Evolutionary conservation across 2,329 filamentous ascomycete species (phyloP), one percentile per base, ranked within the genome.

Genomic region (Paraphaeosphaeria minitans): DNA sequence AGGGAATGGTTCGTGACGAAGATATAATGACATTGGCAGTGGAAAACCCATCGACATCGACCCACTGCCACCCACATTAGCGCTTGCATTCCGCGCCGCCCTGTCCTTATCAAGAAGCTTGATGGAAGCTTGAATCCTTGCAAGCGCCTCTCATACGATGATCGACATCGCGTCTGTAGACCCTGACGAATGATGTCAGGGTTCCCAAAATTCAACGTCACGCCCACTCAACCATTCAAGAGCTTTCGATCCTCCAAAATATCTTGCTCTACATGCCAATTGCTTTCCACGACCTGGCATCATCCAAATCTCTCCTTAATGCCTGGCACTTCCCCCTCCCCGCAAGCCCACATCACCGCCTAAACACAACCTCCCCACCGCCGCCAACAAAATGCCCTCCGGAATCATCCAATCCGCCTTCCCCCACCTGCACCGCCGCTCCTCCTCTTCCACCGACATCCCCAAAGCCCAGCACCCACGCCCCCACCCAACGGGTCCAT

Each of bases 181-280:
- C 50, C 50, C 50, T 53, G 37, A 39, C 47, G 50, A 27, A 53
- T 53, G 50, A 53, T 53, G 50, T 53, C 50, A 53, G 50, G 50
- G 50, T 53, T 42, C 50, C 50, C 50, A 53, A 43, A 31, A 43
- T 53, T 53, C 43, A 22, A 53, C 50, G 50, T 53, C 50, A 53
- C 50, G 37, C 13, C 16, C 43, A 29, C 4, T 21, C n/a, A 37
- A 24, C 29, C 19, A 12, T 14, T 50, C 31, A 39, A 50, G 8
- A 14, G 14, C 22, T 46, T 31, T 24, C 19, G 19, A 37, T 14
- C 31, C 31, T 35, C 31, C 19, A 22, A 37, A 21, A 46, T 14
- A 46, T n/a, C 35, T n/a, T 39, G 43, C 21, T 27, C 7, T 21
- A 3, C 14, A 9, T 4, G 4, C 24, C 43, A 46, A 37, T n/a